Conservation (phyloP, 2,329 filamentous ascomycete genomes). For the Mollisiaceae sp. region DNA sequence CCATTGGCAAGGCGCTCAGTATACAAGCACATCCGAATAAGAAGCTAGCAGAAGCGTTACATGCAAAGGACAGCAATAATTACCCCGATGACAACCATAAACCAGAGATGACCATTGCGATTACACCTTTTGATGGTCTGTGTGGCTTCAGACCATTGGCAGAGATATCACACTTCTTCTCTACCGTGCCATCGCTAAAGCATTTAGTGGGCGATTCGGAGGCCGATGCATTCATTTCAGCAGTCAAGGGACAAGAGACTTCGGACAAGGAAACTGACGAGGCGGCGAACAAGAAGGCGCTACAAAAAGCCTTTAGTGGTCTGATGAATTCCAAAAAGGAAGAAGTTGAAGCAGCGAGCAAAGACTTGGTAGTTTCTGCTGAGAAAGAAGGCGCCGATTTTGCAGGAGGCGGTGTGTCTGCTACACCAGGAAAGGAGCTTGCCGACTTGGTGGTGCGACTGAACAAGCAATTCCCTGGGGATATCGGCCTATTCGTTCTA, state of each 20-base stretch:
- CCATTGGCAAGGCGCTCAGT: conserved; percentile 92
- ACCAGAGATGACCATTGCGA: conserved; percentile 98
- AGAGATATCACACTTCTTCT: conserved; percentile 83
- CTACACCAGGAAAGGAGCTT: conserved; percentile 71
- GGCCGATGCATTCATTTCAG: conserved; percentile 59
- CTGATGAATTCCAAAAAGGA: conserved; percentile 80
- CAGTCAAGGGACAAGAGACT: conserved; percentile 60
- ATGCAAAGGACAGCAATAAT: conserved; percentile 85
- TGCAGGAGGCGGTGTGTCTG: conserved; percentile 71
- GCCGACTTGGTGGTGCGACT: conserved; percentile 78
- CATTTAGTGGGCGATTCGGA: conserved; percentile 69
- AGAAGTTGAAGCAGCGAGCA: conserved; percentile 66
- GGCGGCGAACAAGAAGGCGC: conserved; percentile 73
- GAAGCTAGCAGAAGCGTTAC: conserved; percentile 87
- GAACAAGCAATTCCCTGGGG: conserved; percentile 82
- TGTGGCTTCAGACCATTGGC: conserved; percentile 90
- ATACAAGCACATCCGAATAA: conserved; percentile 98
- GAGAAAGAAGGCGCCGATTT: conserved; percentile 73
- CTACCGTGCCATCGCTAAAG: conserved; percentile 65
- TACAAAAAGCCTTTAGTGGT: conserved; percentile 76
- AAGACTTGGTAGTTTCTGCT: conserved; percentile 74
- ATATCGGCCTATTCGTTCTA: conserved; percentile 92
- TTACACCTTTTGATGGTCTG: conserved; percentile 93
- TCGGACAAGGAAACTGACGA: conserved; percentile 45
- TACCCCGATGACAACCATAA: conserved; percentile 99